phyloP scores from a whole-genome alignment of 106 monocot species.

The Dioscorea alata region DNA sequence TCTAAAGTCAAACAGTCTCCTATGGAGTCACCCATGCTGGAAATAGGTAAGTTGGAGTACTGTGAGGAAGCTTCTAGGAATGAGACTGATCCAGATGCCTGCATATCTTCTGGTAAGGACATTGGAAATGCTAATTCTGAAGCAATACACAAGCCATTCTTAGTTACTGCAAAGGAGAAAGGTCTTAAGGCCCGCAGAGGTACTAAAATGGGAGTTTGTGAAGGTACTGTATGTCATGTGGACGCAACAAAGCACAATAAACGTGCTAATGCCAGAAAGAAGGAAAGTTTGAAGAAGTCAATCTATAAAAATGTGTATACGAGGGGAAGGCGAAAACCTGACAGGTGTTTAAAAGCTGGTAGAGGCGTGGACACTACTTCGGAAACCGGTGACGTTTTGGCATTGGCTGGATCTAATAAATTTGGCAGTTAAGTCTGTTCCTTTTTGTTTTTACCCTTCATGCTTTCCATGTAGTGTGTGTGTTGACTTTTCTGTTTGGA shows the following conservation, averaged over 20 bases:
- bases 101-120: constrained; percentile 8
- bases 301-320: constrained; percentile 10
- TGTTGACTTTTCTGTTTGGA: neutral
- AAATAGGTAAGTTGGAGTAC: constrained; percentile 3
- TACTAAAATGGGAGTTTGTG: constrained; percentile 6
- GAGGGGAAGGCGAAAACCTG: constrained; percentile 9
- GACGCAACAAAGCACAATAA: no score
- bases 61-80: constrained; percentile 8
- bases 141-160: neutral
- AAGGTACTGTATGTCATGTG: no score
- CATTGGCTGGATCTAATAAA: constrained; percentile 10
- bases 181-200: constrained; percentile 7
- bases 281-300: constrained; percentile 6
- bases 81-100: constrained; percentile 8
- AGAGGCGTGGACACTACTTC: constrained; percentile 4
- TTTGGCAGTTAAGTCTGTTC: constrained; percentile 16
- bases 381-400: neutral
- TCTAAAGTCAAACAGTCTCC: constrained; percentile 7
- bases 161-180: constrained; percentile 5
- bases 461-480: neutral
- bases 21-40: constrained; percentile 7
- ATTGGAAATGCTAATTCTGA: constrained; percentile 3
- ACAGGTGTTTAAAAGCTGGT: constrained; percentile 9
- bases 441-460: neutral
- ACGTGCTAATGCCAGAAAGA: constrained; percentile 12